Evolutionary conservation across 2,329 filamentous ascomycete species (phyloP).

Genomic region (Dothistroma septosporum): DNA sequence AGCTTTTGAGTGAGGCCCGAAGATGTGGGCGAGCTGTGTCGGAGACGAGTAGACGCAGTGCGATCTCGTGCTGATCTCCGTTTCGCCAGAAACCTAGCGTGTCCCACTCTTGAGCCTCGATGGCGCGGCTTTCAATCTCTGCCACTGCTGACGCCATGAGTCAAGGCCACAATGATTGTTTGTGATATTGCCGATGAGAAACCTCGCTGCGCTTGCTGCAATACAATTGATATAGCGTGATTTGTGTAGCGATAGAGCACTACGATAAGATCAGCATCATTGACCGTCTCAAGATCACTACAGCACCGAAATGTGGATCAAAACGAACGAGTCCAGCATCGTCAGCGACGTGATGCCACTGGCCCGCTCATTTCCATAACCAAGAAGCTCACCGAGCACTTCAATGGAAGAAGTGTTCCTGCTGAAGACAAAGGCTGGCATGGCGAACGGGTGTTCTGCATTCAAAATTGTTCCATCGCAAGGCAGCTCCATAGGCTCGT

Average conservation of each 20-base stretch:
- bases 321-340: slow-evolving; percentile 17
- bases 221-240: slow-evolving; percentile 2
- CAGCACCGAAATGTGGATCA: slow-evolving; percentile 8
- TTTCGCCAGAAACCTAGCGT: slow-evolving; percentile 12
- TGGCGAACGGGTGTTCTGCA: slow-evolving; percentile 14
- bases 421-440: slow-evolving; percentile 10
- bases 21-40: no score
- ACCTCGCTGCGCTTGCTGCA: neutral
- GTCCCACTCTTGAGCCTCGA: slow-evolving; percentile 8
- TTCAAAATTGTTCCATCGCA: slow-evolving; percentile 10
- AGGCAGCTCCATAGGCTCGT: slow-evolving; percentile 13
- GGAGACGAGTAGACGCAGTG: slow-evolving; percentile 14
- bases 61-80: slow-evolving; percentile 17
- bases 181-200: neutral
- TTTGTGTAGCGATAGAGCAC: slow-evolving; percentile 13
- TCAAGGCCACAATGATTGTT: slow-evolving; percentile 7
- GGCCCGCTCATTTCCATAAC: neutral
- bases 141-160: slow-evolving; percentile 14
- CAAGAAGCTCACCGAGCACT: neutral
- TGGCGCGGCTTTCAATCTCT: slow-evolving; percentile 4
- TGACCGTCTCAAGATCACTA: neutral
- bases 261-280: neutral
- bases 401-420: slow-evolving; percentile 9
- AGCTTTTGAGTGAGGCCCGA: no score
- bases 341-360: no score